Evolutionary conservation across 176 grass and related monocot species (phyloP), one percentile per base, ranked within the genome.

Genomic region (Cenchrus purpureus): DNA sequence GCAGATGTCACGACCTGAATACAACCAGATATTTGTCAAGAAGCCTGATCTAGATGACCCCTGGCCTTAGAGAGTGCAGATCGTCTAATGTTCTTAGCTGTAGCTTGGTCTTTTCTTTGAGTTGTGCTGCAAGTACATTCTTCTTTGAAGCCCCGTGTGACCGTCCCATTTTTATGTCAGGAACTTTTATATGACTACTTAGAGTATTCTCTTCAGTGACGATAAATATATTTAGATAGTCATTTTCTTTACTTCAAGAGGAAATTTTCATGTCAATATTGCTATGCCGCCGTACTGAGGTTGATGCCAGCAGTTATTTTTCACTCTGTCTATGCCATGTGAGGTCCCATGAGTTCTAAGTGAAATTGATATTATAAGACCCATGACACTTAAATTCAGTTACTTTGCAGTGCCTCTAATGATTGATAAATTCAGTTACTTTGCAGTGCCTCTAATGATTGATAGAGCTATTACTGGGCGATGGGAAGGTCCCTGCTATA

Each of bases 21-120:
- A 89, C 92, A 91, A 89, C 53, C 68, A 85, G 40, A 45, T 94
- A 6, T 94, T 94, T 48, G 84, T 94, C 72, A 91, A 89, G 81
- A 94, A 87, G 68, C 92, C 89, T 13, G 89, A 86, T 52, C 78
- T 62, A 42, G 84, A 87, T 67, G 84, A 83, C 50, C 15, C 34
- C 43, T 91, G 92, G 92, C 85, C 77, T 75, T 94, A 94, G 81
- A 81, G 71, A 44, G 63, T 69, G 79, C 45, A 32, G 63, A 79
- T 86, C 62, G 43, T 52, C 29, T 67, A 58, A 68, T 80, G 61
- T 55, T 85, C 32, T 68, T 74, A 43, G 57, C 29, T 43, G 8
- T 68, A 79, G 44, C 60, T 64, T 61, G 70, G 14, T 15, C 42
- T 28, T 52, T 20, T 42, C 19, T 79, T 10, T 58, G 13, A 22